Base-by-base conservation (phyloP, 495 filamentous ascomycete species). In the Trichoderma gamsii region DNA sequence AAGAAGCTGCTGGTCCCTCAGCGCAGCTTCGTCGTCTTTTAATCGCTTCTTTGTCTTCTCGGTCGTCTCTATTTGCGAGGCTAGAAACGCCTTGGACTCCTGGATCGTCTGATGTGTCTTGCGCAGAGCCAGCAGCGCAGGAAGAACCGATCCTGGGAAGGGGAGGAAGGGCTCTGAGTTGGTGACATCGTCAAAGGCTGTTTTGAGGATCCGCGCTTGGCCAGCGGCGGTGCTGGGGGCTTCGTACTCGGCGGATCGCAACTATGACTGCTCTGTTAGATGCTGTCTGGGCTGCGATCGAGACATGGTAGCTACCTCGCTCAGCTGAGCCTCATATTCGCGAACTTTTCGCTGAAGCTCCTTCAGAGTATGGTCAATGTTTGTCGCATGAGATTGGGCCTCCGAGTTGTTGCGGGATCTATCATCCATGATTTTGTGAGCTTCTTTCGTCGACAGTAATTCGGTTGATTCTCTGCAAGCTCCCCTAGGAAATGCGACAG, bases 61-160 rank as follows among this genome's bases (percentile, higher is more conserved):
- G n/a, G 92, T 74, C 11, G 82, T 82, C 13, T 79, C 75, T 64
- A 81, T 78, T 4, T 87, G 85, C 43, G 82, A 78, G n/a, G 74
- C 70, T 32, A 90, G 81, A 16, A 86, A 87, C 4, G 79, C 76
- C 68, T 84, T 87, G 27, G 85, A 88, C 69, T 90, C 88, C 49
- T 81, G 74, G 63, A 91, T 85, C 27, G 87, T 85, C 49, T 83
- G 83, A 41, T 86, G 79, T 1, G 86, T 88, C 67, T 84, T 86
- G 41, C 88, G 84, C 35, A 91, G 75, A 2, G 91, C 90, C 9
- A 96, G 75, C 0, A 96, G 80, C 27, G 88, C 85, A 7, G 91
- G 90, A 11, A 96, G 75, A 29, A 86, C 81, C 23, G 91, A 93
- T 21, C 84, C 85, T 9, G 86, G 78, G 13, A 79, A 77, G 29